Evolutionary conservation across 768 basidiomycete genomes (phyloP), one percentile per base, ranked within the genome.

Genomic region (Calvatia gigantea): DNA sequence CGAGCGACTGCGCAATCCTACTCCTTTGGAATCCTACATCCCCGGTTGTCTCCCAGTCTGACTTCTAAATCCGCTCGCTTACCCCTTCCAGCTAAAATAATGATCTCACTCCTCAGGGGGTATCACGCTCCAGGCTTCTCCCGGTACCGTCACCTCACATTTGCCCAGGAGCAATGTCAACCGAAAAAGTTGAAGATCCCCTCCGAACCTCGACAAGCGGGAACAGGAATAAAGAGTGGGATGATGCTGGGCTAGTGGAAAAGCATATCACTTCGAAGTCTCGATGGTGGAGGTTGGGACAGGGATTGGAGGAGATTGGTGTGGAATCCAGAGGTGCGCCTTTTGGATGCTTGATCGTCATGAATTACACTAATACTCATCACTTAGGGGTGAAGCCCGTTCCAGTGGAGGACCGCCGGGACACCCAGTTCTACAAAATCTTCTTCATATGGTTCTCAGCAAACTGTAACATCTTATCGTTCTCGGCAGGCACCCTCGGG

Each of bases 381-480:
- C 27, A 45, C 25, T 32, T 54, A 77, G 85, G 86, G 0, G 81
- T 82, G 32, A 66, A 75, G 23, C 87, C 87, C 9, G 82, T 86
- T 0, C 72, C 79, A 2, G 58, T 71, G 11, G 79, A 82, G 41
- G 75, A 83, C 52, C 78, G 86, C 35, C 81, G 70, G 6, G 85
- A 86, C 59, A 78, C 74, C 7, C 83, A 83, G 48, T 81, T 80
- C 62, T 80, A 72, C 68, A 87, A 88, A 60, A 76, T 87, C 25
- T 89, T 90, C 73, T 89, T 89, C 69, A 75, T 89, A 7, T 91
- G 85, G 85, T 85, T 90, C 64, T 82, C 87, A 1, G 76, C 81
- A 56, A 89, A 89, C 67, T 73, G 82, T 65, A 89, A 89, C 61
- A 83, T 89, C 46, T 74, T 89, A 44, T 76, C 78, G 72, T 86